These are phyloP conservation scores for Hibiscus mutabilis DNA, from an alignment of 345 rosid genomes.

Conservation along the genomic window DNA sequence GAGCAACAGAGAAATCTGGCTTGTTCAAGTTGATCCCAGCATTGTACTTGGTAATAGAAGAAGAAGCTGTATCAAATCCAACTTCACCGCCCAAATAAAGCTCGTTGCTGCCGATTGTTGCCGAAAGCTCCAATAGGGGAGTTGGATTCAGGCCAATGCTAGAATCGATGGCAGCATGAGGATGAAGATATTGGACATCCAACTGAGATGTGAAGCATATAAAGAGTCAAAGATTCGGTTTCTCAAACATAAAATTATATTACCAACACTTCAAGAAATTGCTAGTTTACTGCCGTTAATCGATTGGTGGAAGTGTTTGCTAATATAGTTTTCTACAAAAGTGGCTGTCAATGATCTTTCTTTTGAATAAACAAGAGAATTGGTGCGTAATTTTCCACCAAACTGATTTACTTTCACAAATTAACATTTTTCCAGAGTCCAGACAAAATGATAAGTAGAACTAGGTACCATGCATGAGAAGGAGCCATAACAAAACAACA, in stretches of 20 bases:
- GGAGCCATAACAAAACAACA: not conserved
- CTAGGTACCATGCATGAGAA: not conserved
- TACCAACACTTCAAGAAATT: constrained; percentile 11
- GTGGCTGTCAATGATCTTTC: not conserved
- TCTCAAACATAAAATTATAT: not conserved
- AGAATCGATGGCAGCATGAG: constrained; percentile 58
- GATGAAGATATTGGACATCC: constrained; percentile 74
- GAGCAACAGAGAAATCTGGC: constrained; percentile 57
- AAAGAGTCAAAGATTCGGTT: not conserved
- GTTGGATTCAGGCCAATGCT: constrained; percentile 75
- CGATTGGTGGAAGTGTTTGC: not conserved
- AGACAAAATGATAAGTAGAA: not conserved
- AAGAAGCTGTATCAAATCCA: constrained; percentile 70
- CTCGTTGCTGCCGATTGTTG: constrained; percentile 59
- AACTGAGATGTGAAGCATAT: constrained; percentile 34
- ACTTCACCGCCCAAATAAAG: constrained; percentile 67
- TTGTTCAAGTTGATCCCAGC: constrained; percentile 62
- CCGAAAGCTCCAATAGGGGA: constrained; percentile 68
- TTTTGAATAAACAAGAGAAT: not conserved
- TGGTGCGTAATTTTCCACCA: not conserved
- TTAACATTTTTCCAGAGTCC: not conserved
- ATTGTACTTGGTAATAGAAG: constrained; percentile 56
- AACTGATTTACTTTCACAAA: not conserved
- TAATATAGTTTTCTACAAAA: not conserved
- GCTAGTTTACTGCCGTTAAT: not conserved